Base-by-base conservation (phyloP, 371 early-diverging fungal species). In the Mucor velutinosus region DNA sequence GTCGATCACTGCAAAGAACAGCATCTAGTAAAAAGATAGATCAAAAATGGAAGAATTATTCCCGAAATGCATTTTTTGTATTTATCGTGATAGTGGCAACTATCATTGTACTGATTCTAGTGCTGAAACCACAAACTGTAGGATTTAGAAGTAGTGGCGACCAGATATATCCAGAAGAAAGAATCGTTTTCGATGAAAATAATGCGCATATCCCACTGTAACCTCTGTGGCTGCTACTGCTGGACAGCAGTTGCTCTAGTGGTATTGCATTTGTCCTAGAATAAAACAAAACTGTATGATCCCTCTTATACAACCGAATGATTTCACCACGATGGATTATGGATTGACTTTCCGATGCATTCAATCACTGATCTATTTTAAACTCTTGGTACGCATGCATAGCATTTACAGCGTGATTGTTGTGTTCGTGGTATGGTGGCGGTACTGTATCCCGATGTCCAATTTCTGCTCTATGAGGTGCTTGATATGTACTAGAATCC, bases 31-130 rank as follows among this genome's bases (percentile, higher is more conserved):
- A 64, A 45, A 47, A 35, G 1, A 60, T 64, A 12, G 67, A 72
- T 39, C 51, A 53, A 64, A 71, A 71, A 35, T 72, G 72, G 72
- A 67, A 59, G 45, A 57, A 47, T 27, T 72, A 60, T 55, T 72
- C 67, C 1, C 58, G 67, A 55, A 67, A 72, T 30, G 67, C 72
- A n/a, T 59, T 62, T 11, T 41, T 60, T 25, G 37, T 69, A 0
- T 60, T 69, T 27, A 11, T 56, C 12, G 17, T 55, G 10, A 4
- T 57, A 2, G 30, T 58, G 0, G 33, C 43, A 1, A 19, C 29
- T 5, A 25, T 55, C 6, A 19, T 65, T 32, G 19, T 69, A 2
- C 41, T 73, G 33, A 23, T 66, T 15, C 7, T 63, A 5, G 39
- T 51, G 12, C 33, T 69, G 2, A 49, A 63, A 29, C 69, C 64